Conservation (phyloP, 78 protist species). For the Dictyostelium brefeldianum region DNA sequence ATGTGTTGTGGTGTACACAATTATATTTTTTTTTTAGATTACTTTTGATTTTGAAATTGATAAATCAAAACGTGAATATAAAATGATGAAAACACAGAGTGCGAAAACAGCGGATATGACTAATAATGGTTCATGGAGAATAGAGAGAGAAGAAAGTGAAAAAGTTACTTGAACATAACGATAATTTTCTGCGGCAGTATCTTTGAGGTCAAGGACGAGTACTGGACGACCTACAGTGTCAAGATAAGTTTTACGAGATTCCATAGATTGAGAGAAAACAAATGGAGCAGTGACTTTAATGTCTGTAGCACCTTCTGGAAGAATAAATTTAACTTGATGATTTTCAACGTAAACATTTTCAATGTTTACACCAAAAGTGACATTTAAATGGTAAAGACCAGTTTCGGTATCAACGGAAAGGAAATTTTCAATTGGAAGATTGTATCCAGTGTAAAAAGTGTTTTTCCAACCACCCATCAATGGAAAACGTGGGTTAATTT, state of each 20-base stretch:
- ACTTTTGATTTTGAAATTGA: slow-evolving; percentile 23
- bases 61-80: slow-evolving; percentile 47
- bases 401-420: slow-evolving; percentile 55
- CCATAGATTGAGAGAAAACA: slow-evolving; percentile 21
- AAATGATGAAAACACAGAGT: slow-evolving; percentile 61
- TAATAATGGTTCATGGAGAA: slow-evolving; percentile 78
- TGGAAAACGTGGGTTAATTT: slow-evolving; percentile 91
- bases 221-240: slow-evolving; percentile 88
- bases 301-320: slow-evolving; percentile 93
- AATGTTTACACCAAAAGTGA: slow-evolving; percentile 63
- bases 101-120: slow-evolving; percentile 71
- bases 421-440: slow-evolving; percentile 83
- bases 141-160: slow-evolving; percentile 39
- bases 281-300: slow-evolving; percentile 71
- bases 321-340: slow-evolving; percentile 69
- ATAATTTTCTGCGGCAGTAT: slow-evolving; percentile 49
- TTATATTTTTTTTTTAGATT: background rate
- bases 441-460: slow-evolving; percentile 87
- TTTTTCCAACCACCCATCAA: slow-evolving; percentile 95
- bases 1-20: background rate
- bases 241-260: slow-evolving; percentile 73
- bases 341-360: slow-evolving; percentile 75
- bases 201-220: background rate
- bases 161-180: slow-evolving; percentile 61
- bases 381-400: slow-evolving; percentile 48